Evolutionary conservation across 352 stramenopile species (phyloP).

Genomic region (Phytophthora chlamydospora): DNA sequence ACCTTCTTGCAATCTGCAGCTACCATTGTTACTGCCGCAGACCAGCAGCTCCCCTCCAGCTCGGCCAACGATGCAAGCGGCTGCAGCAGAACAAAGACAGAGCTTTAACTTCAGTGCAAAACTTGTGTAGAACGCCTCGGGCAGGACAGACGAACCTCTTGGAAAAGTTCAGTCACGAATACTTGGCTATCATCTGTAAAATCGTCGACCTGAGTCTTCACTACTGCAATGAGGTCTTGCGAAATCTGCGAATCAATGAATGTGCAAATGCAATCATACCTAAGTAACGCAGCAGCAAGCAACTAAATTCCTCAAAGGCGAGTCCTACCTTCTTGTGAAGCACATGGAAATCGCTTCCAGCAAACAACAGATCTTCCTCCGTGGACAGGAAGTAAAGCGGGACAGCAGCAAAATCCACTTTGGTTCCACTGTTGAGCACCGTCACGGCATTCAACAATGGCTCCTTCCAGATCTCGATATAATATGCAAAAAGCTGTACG

Average conservation of each 20-base stretch:
- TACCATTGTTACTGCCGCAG: constrained; percentile 57
- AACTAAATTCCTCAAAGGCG: neutral
- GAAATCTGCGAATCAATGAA: constrained; percentile 49
- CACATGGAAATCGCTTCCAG: constrained; percentile 77
- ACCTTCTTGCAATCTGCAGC: constrained; percentile 89
- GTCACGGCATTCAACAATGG: constrained; percentile 53
- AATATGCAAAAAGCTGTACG: constrained; percentile 72
- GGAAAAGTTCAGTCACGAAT: constrained; percentile 61
- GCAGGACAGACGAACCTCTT: constrained; percentile 33
- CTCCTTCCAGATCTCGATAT: constrained; percentile 58
- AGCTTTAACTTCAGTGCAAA: neutral
- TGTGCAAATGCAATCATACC: neutral
- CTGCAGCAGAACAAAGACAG: constrained; percentile 29
- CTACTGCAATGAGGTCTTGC: constrained; percentile 43
- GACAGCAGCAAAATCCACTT: constrained; percentile 51
- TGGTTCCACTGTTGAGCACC: constrained; percentile 49
- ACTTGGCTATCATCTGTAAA: constrained; percentile 51
- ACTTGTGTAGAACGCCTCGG: neutral
- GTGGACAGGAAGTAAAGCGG: constrained; percentile 50
- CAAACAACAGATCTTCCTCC: constrained; percentile 74
- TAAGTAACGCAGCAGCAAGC: neutral
- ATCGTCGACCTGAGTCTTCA: constrained; percentile 39
- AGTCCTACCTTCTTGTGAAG: constrained; percentile 55
- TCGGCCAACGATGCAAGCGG: constrained; percentile 42
- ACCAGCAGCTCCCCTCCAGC: constrained; percentile 73